Base-by-base conservation (phyloP, 805 yeast species). In the Vanderwaltozyma verrucispora region DNA sequence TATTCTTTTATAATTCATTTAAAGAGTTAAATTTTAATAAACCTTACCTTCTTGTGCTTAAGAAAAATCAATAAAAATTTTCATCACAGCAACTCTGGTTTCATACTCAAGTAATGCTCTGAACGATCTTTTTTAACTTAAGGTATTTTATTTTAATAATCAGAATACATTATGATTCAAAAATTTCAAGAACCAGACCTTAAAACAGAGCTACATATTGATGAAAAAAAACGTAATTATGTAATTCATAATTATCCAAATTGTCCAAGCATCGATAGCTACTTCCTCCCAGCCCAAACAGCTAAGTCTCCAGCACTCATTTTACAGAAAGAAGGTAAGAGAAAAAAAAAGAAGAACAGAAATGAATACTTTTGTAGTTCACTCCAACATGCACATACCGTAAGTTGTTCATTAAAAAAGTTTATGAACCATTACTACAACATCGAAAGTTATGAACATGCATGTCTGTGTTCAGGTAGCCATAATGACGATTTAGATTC, bases 391-490 rank as follows among this genome's bases (percentile, higher is more conserved):
- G 15, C 12, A 6, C 16, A 29, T 12, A 29, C 20, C 3, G 33
- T 35, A 25, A 35, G 29, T 30, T 35, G 38, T 15, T 28, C 33
- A 4, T 17, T 35, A 30, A 14, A 3, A 21, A 32, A 35, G 10
- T 35, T 25, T 23, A 30, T 35, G 33, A 18, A 30, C 8, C 33
- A 35, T n/a, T 35, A 30, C 15, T 35, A 35, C 14, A 28, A 20
- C 4, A 25, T 15, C 14, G n/a, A 26, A 9, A 5, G 9, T 16
- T 24, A n/a, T 13, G 15, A 20, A 12, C 32, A 29, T 16, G 13
- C 12, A 7, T 35, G 37, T 14, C 18, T 6, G 16, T 14, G 23
- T 21, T 9, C 23, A 21, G 23, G 9, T 21, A 21, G 9, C 23
- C 9, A 21, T 21, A 21, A 6, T 21, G 23, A 21, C 9, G 23